Conservation (phyloP, 2,329 filamentous ascomycete genomes). For the Hymenoscyphus scutula region DNA sequence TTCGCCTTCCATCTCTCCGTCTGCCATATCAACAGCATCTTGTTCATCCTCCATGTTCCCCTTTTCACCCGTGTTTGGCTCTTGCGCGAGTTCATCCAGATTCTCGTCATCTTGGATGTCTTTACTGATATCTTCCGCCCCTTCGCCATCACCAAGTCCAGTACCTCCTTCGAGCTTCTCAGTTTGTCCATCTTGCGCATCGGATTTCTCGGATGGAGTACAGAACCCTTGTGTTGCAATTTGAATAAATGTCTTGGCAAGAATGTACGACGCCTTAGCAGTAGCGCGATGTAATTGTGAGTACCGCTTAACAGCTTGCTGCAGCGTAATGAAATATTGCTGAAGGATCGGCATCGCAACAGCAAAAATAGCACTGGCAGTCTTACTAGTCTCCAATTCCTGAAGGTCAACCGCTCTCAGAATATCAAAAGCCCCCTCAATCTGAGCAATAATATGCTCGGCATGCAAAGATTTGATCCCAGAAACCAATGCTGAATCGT, state of each 20-base stretch:
- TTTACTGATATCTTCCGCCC: conserved; percentile 96
- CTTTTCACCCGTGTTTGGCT: conserved; percentile 60
- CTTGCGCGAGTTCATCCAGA: conserved; percentile 83
- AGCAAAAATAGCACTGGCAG: conserved; percentile 57
- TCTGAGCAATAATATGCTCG: conserved; percentile 31
- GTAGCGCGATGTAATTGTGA: conserved; percentile 65
- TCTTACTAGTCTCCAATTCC: conserved; percentile 41
- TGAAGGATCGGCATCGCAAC: conserved; percentile 68
- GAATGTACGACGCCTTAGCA: conserved; percentile 70
- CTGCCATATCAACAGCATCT: conserved; percentile 87
- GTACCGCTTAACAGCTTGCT: conserved; percentile 56
- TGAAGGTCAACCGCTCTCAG: conserved; percentile 46
- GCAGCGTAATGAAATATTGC: conserved; percentile 66
- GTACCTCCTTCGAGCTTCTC: conserved; percentile 88
- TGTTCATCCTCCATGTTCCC: conserved; percentile 74
- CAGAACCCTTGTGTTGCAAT: conserved; percentile 88
- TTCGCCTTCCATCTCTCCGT: conserved; percentile 87
- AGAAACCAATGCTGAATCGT: conserved; percentile 23
- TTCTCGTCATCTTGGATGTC: conserved; percentile 94
- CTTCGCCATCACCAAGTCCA: conserved; percentile 91
- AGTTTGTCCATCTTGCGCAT: conserved; percentile 64
- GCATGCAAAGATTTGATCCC: conserved; percentile 32
- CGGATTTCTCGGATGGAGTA: conserved; percentile 76
- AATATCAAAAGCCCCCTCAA: conserved; percentile 45
- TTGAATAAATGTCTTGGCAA: conserved; percentile 75